These are phyloP conservation scores for Schizochytrium sp. DNA, from an alignment of 108 stramenopile genomes.

Conservation along the genomic window DNA sequence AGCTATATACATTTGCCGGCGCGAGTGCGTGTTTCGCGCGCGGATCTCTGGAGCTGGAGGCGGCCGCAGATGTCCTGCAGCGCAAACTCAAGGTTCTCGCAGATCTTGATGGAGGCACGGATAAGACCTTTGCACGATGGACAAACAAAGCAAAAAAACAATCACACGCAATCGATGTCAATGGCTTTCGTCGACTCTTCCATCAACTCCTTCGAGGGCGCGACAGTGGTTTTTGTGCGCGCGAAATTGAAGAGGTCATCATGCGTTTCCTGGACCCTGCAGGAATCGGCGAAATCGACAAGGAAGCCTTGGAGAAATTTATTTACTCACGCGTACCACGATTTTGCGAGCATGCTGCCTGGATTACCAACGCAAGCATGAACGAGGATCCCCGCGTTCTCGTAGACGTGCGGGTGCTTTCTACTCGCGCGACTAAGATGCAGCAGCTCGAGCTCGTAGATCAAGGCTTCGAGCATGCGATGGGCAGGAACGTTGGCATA, in stretches of 20 bases:
- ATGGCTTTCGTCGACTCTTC: not conserved
- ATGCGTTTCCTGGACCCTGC: not conserved
- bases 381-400: not conserved
- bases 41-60: not conserved
- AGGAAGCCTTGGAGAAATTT: not conserved
- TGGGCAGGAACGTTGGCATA: not conserved
- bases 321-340: not conserved
- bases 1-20: not conserved
- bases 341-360: not conserved
- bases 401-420: not conserved
- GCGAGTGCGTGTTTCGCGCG: not conserved
- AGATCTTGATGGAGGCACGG: not conserved
- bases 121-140: not conserved
- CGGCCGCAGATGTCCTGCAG: not conserved
- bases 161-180: not conserved
- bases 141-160: not conserved
- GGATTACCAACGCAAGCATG: not conserved
- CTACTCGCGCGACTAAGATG: not conserved
- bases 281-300: not conserved
- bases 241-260: not conserved
- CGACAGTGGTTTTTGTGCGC: not conserved
- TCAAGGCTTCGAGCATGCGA: not conserved
- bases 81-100: not conserved
- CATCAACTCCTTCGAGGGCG: not conserved
- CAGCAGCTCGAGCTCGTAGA: not conserved